phyloP scores from a whole-genome alignment of 1,284 basidiomycete species.

The Boletus sp. region DNA sequence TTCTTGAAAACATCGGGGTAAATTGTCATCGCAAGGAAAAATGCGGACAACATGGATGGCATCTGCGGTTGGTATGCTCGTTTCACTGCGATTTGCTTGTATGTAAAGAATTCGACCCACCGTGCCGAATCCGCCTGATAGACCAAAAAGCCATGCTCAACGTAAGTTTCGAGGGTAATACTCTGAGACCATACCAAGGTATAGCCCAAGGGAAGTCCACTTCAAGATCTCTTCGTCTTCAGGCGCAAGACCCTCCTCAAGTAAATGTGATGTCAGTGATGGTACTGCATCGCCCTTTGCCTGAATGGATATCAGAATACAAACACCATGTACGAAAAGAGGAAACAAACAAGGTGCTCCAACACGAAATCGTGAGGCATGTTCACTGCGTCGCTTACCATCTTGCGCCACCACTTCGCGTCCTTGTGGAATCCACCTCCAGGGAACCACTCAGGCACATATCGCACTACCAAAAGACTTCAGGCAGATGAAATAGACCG shows the following conservation, averaged over 20 bases:
- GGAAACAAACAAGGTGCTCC: slow-evolving; percentile 34
- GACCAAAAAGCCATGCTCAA: not conserved
- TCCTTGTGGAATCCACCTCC: slow-evolving; percentile 42
- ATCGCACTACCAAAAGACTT: slow-evolving; percentile 28
- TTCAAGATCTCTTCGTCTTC: slow-evolving; percentile 17
- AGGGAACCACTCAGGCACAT: slow-evolving; percentile 47
- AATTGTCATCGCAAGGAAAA: not conserved
- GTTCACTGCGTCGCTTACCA: slow-evolving; percentile 31
- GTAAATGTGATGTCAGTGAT: slow-evolving; percentile 34
- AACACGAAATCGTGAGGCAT: slow-evolving; percentile 38
- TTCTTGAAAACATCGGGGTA: not conserved
- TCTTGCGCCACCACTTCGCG: slow-evolving; percentile 35
- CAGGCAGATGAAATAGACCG: no score
- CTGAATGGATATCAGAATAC: slow-evolving; percentile 21
- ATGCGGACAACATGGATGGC: not conserved
- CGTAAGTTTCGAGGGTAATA: not conserved
- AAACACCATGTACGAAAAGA: no score
- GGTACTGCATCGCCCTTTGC: slow-evolving; percentile 35
- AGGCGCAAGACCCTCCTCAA: slow-evolving; percentile 4
- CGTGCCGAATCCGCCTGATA: slow-evolving; percentile 22
- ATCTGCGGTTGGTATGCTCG: not conserved
- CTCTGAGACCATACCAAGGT: slow-evolving; percentile 11
- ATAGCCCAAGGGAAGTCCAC: slow-evolving; percentile 16
- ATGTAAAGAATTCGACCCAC: not conserved
- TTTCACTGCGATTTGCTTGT: not conserved